phyloP scores from a whole-genome alignment of 2,329 filamentous ascomycete species.

The Pseudomassariella vexata region DNA sequence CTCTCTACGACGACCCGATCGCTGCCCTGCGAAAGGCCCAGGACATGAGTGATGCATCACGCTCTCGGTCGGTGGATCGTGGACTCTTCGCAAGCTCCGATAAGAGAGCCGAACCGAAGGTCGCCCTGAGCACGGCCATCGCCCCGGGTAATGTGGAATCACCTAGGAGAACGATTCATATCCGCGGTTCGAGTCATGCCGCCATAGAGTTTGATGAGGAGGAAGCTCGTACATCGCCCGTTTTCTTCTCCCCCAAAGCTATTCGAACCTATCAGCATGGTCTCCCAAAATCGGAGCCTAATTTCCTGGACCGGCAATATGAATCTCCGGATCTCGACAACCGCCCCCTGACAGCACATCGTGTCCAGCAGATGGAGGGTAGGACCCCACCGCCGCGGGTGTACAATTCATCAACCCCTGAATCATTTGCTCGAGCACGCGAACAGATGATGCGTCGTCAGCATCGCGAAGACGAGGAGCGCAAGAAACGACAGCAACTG shows the following conservation, averaged over 20 bases:
- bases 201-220: conserved; percentile 17
- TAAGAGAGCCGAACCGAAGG: conserved; percentile 58
- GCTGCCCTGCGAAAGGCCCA: conserved; percentile 37
- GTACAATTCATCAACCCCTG: conserved; percentile 32
- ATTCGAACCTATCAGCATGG: conserved; percentile 35
- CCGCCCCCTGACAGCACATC: conserved; percentile 43
- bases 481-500: conserved; percentile 20
- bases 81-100: conserved; percentile 53
- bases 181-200: conserved; percentile 37
- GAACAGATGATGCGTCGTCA: conserved; percentile 26
- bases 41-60: conserved; percentile 41
- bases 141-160: conserved; percentile 55
- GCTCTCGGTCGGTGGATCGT: conserved; percentile 60
- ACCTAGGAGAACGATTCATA: conserved; percentile 40
- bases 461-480: conserved; percentile 26
- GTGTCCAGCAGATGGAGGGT: conserved; percentile 31
- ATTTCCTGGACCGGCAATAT: conserved; percentile 30
- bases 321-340: conserved; percentile 31
- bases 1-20: conserved; percentile 31
- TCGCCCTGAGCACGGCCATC: conserved; percentile 56
- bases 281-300: conserved; percentile 39
- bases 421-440: conserved; percentile 31
- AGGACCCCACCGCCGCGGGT: conserved; percentile 27
- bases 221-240: conserved; percentile 27
- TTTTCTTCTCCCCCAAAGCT: conserved; percentile 32